Conservation (phyloP, 495 filamentous ascomycete species). For the Podospora sp. region DNA sequence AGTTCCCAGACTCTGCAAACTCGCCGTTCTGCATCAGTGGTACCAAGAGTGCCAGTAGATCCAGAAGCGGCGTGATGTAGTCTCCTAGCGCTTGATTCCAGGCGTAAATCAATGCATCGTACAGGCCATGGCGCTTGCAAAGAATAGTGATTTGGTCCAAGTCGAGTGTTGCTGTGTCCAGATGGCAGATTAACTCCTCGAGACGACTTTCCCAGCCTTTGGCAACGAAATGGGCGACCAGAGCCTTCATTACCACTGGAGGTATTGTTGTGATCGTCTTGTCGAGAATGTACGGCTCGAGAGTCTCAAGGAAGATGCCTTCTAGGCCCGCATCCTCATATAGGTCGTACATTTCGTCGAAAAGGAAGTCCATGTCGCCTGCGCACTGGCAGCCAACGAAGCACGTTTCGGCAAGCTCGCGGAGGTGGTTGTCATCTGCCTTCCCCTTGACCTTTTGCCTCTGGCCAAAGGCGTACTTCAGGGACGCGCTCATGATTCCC, state of each 20-base stretch:
- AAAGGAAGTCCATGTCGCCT: slow-evolving; percentile 76
- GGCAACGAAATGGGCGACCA: slow-evolving; percentile 77
- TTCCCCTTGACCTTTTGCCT: slow-evolving; percentile 54
- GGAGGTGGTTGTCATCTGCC: slow-evolving; percentile 62
- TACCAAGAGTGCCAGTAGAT: slow-evolving; percentile 74
- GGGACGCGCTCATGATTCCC: slow-evolving; percentile 91
- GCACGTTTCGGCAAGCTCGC: slow-evolving; percentile 78
- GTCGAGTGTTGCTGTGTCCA: slow-evolving; percentile 89
- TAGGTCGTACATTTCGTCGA: slow-evolving; percentile 85
- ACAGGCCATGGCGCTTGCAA: slow-evolving; percentile 87
- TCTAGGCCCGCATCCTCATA: slow-evolving; percentile 77
- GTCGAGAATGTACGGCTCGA: slow-evolving; percentile 84
- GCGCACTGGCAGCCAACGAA: slow-evolving; percentile 81
- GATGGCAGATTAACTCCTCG: slow-evolving; percentile 93
- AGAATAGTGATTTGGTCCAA: slow-evolving; percentile 89
- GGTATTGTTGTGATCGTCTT: slow-evolving; percentile 74
- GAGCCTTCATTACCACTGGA: slow-evolving; percentile 79
- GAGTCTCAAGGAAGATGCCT: slow-evolving; percentile 78
- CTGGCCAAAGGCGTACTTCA: slow-evolving; percentile 82
- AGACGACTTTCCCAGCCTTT: slow-evolving; percentile 71
- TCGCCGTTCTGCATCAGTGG: slow-evolving; percentile 57
- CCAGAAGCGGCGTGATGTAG: slow-evolving; percentile 86
- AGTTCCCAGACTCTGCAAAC: slow-evolving; percentile 42
- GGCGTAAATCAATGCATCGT: slow-evolving; percentile 94
- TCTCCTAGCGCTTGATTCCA: slow-evolving; percentile 91